A percentile compares a stretch with the other conserved stretches of the same genome.
Evolutionary conservation across 2,329 filamentous ascomycete genomes (phyloP).

Genomic region (Aureobasidium leucospermi): DNA sequence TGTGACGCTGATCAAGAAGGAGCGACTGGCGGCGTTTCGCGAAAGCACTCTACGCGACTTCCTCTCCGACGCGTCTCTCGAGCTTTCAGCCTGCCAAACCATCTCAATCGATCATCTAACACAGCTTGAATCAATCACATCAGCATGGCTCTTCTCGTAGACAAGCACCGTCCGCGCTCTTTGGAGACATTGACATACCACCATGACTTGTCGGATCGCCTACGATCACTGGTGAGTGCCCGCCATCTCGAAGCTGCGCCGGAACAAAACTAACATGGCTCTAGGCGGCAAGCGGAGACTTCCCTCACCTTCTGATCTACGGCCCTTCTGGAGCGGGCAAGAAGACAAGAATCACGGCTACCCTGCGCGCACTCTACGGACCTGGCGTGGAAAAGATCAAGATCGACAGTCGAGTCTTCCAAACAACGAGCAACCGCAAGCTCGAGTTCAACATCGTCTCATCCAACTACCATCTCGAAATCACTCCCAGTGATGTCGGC

Average conservation of each 20-base stretch:
- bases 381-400: constrained; percentile 99
- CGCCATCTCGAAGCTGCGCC: background rate
- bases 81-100: background rate
- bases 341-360: constrained; percentile 94
- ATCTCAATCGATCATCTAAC: background rate
- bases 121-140: background rate
- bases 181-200: constrained; percentile 81
- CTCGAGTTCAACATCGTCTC: constrained; percentile 98
- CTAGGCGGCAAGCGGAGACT: constrained; percentile 92
- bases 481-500: constrained; percentile 93
- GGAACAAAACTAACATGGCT: constrained; percentile 2
- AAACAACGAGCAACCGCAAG: constrained; percentile 88
- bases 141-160: constrained; percentile 57
- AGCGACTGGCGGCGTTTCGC: background rate
- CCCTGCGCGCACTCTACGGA: constrained; percentile 88
- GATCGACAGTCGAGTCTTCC: constrained; percentile 94
- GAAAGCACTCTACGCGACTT: background rate
- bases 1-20: background rate
- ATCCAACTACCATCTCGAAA: constrained; percentile 95
- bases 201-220: constrained; percentile 73
- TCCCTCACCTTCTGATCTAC: constrained; percentile 94
- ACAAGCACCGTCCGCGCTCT: constrained; percentile 62
- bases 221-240: constrained; percentile 69
- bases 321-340: constrained; percentile 95
- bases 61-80: background rate